These are phyloP conservation scores for Geranium rotundifolium DNA, from an alignment of 345 rosid genomes.

Conservation along the genomic window DNA sequence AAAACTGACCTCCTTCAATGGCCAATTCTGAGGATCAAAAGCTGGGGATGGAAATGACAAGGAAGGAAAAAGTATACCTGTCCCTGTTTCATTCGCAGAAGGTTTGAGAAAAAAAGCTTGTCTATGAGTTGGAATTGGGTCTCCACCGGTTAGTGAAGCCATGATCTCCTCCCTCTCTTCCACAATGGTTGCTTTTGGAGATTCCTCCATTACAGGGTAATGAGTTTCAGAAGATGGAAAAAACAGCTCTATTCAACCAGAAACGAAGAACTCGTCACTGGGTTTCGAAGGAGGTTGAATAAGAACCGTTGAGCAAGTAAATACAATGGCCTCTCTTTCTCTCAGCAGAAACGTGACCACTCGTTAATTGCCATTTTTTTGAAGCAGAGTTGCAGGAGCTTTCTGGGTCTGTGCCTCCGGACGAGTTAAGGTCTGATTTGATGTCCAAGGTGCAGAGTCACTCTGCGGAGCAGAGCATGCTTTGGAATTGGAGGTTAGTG, in stretches of 20 bases:
- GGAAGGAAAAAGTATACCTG: conserved; percentile 13
- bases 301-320: too few relatives aligned
- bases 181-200: conserved; percentile 14
- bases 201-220: conserved; percentile 6
- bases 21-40: conserved; percentile 14
- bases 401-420: too few relatives aligned
- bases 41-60: neutral
- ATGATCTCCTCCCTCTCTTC: conserved; percentile 30
- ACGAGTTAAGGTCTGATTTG: neutral
- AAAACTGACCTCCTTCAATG: conserved; percentile 17
- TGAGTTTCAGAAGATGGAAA: neutral
- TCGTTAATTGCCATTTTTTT: too few relatives aligned
- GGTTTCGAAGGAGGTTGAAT: too few relatives aligned
- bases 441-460: neutral
- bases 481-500: neutral
- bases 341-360: too few relatives aligned
- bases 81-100: conserved; percentile 10
- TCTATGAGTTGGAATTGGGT: conserved; percentile 14
- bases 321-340: too few relatives aligned
- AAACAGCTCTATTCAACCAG: conserved; percentile 5
- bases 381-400: too few relatives aligned
- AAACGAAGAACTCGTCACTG: too few relatives aligned
- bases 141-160: conserved; percentile 17
- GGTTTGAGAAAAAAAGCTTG: conserved; percentile 28
- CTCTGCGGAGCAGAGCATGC: neutral